phyloP scores from a whole-genome alignment of 139 green algal species.

The Chlorella sp. region DNA sequence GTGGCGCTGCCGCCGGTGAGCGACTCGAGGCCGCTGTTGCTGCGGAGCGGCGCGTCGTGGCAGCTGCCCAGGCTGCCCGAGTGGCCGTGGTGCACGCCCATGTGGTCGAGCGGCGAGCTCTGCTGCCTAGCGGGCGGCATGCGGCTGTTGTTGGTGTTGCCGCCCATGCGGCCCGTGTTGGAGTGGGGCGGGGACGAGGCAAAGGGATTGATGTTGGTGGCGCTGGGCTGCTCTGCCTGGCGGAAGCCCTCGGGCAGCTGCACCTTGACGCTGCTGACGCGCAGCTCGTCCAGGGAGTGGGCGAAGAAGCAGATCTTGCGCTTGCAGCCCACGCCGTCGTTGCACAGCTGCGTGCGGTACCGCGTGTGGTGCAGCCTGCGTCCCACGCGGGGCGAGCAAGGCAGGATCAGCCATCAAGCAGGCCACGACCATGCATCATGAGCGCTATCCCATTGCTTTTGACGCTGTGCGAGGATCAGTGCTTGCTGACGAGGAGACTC shows the following conservation, averaged over 20 bases:
- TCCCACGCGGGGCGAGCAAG: too few species aligned
- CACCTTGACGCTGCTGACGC: slow-evolving; percentile 40
- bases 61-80: not conserved
- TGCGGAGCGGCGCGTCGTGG: not conserved
- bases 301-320: slow-evolving; percentile 87
- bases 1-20: not conserved
- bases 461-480: too few species aligned
- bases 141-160: too few species aligned
- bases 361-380: slow-evolving; percentile 15
- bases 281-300: slow-evolving; percentile 66
- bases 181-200: not conserved
- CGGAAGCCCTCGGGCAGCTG: slow-evolving; percentile 3
- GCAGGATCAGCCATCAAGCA: too few species aligned
- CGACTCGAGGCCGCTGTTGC: not conserved
- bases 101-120: not conserved
- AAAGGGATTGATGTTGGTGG: not conserved
- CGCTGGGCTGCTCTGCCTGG: not conserved
- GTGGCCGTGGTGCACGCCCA: not conserved
- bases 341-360: slow-evolving; percentile 91
- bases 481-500: too few species aligned
- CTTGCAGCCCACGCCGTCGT: slow-evolving; percentile 60
- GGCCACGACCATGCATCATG: too few species aligned
- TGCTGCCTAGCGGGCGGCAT: not conserved
- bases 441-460: too few species aligned
- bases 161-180: not conserved